These are phyloP conservation scores for Penicillium lividum DNA, from an alignment of 495 filamentous ascomycete genomes.

Conservation along the genomic window DNA sequence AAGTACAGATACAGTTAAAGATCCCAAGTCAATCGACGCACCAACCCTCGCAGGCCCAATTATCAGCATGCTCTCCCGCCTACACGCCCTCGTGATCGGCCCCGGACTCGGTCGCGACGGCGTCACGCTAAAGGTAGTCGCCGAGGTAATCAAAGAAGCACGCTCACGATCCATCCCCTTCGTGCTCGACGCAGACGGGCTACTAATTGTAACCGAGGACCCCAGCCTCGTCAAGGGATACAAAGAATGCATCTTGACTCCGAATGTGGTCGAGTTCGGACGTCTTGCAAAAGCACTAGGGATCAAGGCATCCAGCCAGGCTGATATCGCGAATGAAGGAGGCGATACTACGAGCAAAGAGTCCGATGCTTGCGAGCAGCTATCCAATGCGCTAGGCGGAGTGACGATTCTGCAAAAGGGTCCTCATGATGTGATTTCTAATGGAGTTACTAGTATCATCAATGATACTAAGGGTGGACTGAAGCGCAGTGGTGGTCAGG, in stretches of 20 bases:
- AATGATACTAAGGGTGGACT: slow-evolving; percentile 75
- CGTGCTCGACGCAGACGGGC: slow-evolving; percentile 89
- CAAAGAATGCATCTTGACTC: slow-evolving; percentile 83
- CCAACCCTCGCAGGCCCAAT: slow-evolving; percentile 68
- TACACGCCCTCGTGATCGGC: slow-evolving; percentile 92
- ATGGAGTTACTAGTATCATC: slow-evolving; percentile 72
- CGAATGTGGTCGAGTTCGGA: slow-evolving; percentile 91
- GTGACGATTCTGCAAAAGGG: slow-evolving; percentile 94
- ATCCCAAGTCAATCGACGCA: slow-evolving; percentile 46
- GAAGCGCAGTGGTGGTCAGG: slow-evolving; percentile 93
- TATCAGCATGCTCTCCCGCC: slow-evolving; percentile 75
- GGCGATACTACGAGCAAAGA: slow-evolving; percentile 45
- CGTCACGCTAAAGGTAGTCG: slow-evolving; percentile 86
- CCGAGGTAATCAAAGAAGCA: slow-evolving; percentile 76
- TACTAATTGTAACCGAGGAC: slow-evolving; percentile 71
- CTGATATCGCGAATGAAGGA: slow-evolving; percentile 42
- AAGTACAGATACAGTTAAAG: slow-evolving; percentile 53
- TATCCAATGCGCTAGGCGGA: slow-evolving; percentile 78
- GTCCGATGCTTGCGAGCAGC: slow-evolving; percentile 63
- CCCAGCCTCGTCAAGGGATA: slow-evolving; percentile 81
- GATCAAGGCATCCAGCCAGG: slow-evolving; percentile 51
- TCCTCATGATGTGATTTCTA: slow-evolving; percentile 77
- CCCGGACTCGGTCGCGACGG: slow-evolving; percentile 88
- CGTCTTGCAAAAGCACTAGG: slow-evolving; percentile 72
- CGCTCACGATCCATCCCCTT: slow-evolving; percentile 72